A percentile compares a stretch with the other conserved stretches of the same genome.
Conservation (phyloP, 139 green algal genomes). For the Chlorella ohadii region DNA sequence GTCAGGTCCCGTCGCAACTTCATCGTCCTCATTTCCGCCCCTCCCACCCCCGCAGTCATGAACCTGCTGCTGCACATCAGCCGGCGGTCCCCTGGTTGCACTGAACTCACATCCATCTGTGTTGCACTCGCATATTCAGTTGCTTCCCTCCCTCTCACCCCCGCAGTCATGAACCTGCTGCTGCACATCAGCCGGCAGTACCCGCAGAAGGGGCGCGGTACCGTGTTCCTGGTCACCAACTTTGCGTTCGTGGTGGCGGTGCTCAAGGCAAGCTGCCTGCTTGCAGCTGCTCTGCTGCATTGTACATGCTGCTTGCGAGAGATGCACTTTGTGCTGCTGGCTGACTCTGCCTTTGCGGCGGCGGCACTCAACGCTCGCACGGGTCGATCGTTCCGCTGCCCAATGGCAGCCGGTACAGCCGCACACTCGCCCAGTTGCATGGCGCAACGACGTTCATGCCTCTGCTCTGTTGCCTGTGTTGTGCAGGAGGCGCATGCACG, state of each 20-base stretch:
- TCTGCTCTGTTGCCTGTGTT: not conserved
- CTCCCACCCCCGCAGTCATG: slow-evolving; percentile 49
- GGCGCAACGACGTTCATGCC: too few species aligned
- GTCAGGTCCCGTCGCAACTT: too few species aligned
- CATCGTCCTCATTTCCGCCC: too few species aligned
- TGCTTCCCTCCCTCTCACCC: not conserved
- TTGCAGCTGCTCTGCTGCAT: too few species aligned
- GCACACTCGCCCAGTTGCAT: too few species aligned
- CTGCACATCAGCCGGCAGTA: slow-evolving; percentile 58
- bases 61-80: slow-evolving; percentile 70
- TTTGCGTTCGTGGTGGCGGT: slow-evolving; percentile 82
- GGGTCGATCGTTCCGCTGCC: too few species aligned
- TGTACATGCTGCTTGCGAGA: not conserved
- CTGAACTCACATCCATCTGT: too few species aligned
- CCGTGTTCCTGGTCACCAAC: slow-evolving; percentile 96
- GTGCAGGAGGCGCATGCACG: slow-evolving; percentile 22
- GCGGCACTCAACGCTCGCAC: too few species aligned
- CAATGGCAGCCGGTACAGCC: too few species aligned
- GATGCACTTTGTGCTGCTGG: too few species aligned
- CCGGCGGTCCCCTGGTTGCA: slow-evolving; percentile 44
- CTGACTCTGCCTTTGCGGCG: too few species aligned
- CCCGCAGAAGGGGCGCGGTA: slow-evolving; percentile 58
- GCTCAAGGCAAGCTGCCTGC: slow-evolving; percentile 40
- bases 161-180: slow-evolving; percentile 71
- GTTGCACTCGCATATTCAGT: too few species aligned